Conservation (phyloP, 768 basidiomycete species). For the Suillus subalutaceus region DNA sequence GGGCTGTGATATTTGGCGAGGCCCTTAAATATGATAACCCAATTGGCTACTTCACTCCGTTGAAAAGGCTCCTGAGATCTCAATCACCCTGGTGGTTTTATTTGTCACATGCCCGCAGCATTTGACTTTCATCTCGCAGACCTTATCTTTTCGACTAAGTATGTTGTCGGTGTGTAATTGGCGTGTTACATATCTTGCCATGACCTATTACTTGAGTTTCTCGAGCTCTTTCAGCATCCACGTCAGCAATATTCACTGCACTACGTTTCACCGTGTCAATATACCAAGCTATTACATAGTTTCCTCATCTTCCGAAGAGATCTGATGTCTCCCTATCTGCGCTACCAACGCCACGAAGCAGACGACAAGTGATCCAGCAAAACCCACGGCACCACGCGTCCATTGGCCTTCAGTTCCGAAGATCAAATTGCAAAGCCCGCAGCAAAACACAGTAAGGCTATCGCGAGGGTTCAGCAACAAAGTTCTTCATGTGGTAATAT, state of each 20-base stretch:
- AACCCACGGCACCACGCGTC: not conserved
- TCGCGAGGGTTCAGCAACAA: not conserved
- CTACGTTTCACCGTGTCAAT: no score
- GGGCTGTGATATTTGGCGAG: no score
- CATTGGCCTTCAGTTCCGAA: not conserved
- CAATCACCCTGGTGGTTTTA: not conserved
- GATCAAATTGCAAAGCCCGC: not conserved
- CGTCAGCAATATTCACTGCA: not conserved
- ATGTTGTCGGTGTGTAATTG: not conserved
- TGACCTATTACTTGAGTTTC: not conserved
- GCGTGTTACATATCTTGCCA: not conserved
- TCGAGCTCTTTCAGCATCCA: not conserved
- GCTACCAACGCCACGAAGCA: not conserved
- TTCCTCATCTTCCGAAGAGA: not conserved
- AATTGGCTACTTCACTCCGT: no score
- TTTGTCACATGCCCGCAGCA: not conserved
- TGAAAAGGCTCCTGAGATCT: not conserved
- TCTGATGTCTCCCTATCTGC: not conserved
- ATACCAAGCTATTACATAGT: not conserved
- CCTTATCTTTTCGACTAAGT: not conserved
- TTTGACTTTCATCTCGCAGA: not conserved
- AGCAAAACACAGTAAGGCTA: conserved; percentile 2
- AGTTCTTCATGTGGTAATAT: not conserved
- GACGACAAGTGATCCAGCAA: not conserved
- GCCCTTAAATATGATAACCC: no score